A percentile compares a stretch with the other conserved stretches of the same genome.
Conservation (phyloP, 805 yeast genomes). For the Metschnikowia amazonensis region DNA sequence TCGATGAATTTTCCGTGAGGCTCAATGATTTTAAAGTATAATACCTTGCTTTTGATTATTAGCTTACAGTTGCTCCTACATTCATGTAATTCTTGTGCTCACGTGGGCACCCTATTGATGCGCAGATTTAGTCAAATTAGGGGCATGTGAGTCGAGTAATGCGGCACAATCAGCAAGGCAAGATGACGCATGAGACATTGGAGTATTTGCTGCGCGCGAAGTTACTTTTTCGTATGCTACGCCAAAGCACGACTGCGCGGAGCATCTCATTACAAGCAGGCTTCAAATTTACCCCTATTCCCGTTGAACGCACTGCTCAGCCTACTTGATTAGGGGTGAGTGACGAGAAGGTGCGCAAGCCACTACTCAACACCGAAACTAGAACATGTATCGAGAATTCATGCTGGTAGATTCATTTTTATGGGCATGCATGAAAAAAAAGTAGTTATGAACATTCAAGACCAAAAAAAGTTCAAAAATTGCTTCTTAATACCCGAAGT, state of each 20-base stretch:
- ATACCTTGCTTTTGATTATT: neutral
- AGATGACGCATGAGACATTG: neutral
- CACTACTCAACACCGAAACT: neutral
- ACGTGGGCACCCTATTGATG: neutral
- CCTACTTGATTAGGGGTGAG: slow-evolving; percentile 5
- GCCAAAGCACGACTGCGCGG: slow-evolving; percentile 4
- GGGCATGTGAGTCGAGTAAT: neutral
- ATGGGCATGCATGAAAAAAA: neutral
- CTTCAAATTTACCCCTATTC: slow-evolving; percentile 4
- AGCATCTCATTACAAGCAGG: slow-evolving; percentile 3
- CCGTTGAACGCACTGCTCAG: slow-evolving; percentile 3
- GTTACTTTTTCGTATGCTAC: neutral
- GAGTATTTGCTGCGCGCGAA: neutral
- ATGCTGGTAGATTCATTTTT: neutral
- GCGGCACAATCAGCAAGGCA: neutral
- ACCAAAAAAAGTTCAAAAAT: neutral
- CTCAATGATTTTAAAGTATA: neutral
- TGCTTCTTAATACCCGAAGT: neutral
- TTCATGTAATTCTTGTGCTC: neutral
- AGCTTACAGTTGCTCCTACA: neutral
- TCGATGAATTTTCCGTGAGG: neutral
- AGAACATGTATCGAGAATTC: neutral
- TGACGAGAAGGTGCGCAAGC: neutral
- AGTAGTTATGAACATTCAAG: neutral
- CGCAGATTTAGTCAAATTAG: neutral